A percentile compares a stretch with the other conserved stretches of the same genome.
Evolutionary conservation across 140 eudicot species (phyloP).

Genomic region (Ambrosia hybrid): DNA sequence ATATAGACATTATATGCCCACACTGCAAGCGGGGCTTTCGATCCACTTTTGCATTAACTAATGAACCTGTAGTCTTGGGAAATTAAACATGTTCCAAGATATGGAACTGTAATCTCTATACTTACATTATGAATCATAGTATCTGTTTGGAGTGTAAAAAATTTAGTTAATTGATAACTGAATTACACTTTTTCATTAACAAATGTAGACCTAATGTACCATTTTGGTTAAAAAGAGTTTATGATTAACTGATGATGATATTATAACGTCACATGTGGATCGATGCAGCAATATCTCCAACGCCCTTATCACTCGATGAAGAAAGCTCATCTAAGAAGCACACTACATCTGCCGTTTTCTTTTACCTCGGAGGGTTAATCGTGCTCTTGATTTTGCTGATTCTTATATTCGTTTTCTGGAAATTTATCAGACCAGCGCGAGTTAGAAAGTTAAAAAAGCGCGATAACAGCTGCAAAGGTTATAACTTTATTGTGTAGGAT

Average conservation of each 20-base stretch:
- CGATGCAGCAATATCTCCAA: slow-evolving; percentile 44
- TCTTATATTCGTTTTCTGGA: slow-evolving; percentile 43
- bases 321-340: slow-evolving; percentile 38
- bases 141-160: background rate
- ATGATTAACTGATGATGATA: background rate
- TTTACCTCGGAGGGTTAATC: slow-evolving; percentile 54
- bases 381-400: slow-evolving; percentile 44
- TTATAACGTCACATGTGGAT: background rate
- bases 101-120: background rate
- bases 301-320: slow-evolving; percentile 29
- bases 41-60: background rate
- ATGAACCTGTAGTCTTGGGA: background rate
- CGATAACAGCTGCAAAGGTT: slow-evolving; percentile 27
- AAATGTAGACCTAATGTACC: background rate
- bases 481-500: background rate
- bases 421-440: slow-evolving; percentile 34
- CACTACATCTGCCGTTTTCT: slow-evolving; percentile 29
- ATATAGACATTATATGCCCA: too few relatives aligned
- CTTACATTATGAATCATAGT: background rate
- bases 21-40: background rate
- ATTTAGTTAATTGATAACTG: background rate
- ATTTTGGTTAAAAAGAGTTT: background rate
- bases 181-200: too few relatives aligned
- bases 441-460: slow-evolving; percentile 22
- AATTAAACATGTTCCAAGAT: background rate